Evolutionary conservation across 2,329 filamentous ascomycete genomes (phyloP), one percentile per base, ranked within the genome.

Genomic region (Phoma sp.): DNA sequence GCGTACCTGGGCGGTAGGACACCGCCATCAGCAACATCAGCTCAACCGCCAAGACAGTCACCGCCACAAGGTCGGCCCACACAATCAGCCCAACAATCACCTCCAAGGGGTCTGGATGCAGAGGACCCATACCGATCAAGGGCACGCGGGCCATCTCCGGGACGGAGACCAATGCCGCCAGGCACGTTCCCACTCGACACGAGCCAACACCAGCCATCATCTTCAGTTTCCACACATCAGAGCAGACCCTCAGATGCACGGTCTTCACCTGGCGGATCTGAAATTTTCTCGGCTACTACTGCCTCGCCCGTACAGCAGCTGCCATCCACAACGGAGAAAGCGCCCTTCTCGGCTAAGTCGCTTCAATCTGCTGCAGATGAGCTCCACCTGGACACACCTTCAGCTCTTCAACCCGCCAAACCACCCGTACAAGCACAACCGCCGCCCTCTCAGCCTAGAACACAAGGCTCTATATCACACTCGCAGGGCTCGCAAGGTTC

Each of bases 71-170:
- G 28, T 10, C 49, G 25, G 20, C 58, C 47, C 9, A 7, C 32
- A 1, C 52, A 56, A 14, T 51, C 53, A 2, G 15, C 56, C 0
- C 47, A 62, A 34, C 51, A 38, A 37, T 65, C 64, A 7, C 60
- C 66, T 4, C 57, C 58, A 15, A 45, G 43, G 3, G 54, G 26
- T 6, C 39, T 65, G 10, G 62, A 67, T 11, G 54, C 62, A 7
- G 65, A 72, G 26, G 69, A 74, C 23, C 67, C 69, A 7, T 53
- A 68, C 23, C 61, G 68, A 47, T 72, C 71, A 5, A 65, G 66
- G 56, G 68, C 66, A 42, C 66, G 67, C 10, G 63, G 60, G 4
- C 62, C 70, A 3, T 72, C 71, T 12, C 69, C 69, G 15, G 69
- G 46, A 40, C 62, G 64, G 20, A 55, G 57, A 38, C 63, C 66